Conservation (phyloP, 257 asterid genomes). For the Solanum infundibuliforme region DNA sequence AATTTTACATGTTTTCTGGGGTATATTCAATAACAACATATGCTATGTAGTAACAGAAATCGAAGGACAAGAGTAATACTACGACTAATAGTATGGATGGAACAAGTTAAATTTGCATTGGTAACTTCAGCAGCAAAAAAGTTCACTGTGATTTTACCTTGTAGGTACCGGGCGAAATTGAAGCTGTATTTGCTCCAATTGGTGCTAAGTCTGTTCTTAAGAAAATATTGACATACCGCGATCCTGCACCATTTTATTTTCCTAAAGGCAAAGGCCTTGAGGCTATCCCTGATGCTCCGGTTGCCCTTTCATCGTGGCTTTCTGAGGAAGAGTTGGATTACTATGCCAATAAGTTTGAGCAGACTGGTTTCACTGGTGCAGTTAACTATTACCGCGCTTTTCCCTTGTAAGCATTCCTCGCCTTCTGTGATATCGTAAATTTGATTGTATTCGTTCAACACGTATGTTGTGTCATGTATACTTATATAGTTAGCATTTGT, state of each 20-base stretch:
- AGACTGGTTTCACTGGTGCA: conserved; percentile 41
- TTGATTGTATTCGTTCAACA: background rate
- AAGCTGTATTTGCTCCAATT: background rate
- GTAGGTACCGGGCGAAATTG: conserved; percentile 4
- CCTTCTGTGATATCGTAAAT: background rate
- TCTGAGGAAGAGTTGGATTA: conserved; percentile 29
- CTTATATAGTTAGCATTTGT: background rate
- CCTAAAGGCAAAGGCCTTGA: background rate
- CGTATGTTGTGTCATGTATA: background rate
- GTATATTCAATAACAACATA: background rate
- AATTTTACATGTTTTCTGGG: background rate
- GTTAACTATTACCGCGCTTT: conserved; percentile 44
- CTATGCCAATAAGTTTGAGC: conserved; percentile 22
- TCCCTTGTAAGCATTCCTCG: conserved; percentile 16
- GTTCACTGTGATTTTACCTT: background rate
- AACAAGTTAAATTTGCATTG: background rate
- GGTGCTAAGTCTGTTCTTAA: background rate
- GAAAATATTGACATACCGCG: background rate
- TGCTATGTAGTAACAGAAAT: background rate
- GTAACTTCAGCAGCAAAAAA: background rate
- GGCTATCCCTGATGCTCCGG: background rate
- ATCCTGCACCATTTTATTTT: background rate
- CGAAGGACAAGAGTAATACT: background rate
- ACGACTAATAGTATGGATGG: background rate
- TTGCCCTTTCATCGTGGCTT: conserved; percentile 38